phyloP scores from a whole-genome alignment of 169 alveolate species.

The Eimeria brunetti region DNA sequence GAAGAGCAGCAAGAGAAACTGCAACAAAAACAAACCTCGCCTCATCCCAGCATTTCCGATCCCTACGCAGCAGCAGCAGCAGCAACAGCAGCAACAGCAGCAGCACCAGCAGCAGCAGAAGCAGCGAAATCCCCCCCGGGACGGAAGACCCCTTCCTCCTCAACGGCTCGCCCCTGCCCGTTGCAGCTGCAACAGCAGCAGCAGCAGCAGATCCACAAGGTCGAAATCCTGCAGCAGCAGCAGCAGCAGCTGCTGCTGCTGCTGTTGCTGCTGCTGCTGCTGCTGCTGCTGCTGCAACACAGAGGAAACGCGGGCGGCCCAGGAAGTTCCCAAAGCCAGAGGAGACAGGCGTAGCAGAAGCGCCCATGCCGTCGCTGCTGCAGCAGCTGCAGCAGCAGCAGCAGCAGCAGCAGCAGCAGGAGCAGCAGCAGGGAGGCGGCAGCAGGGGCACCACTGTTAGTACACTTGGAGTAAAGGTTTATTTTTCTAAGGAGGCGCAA shows the following conservation, averaged over 20 bases:
- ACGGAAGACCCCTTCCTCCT: background rate
- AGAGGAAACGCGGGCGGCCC: constrained; percentile 22
- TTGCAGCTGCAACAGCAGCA: background rate
- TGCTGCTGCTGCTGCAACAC: background rate
- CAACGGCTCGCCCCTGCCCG: constrained; percentile 10
- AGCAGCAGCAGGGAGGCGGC: background rate
- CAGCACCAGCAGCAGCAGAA: too few species aligned
- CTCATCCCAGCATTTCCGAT: background rate
- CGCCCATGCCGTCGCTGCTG: background rate
- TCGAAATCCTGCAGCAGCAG: too few species aligned
- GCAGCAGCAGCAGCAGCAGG: background rate
- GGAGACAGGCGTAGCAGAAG: background rate
- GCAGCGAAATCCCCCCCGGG: background rate
- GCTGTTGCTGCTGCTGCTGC: background rate
- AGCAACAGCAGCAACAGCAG: background rate
- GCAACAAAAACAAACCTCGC: too few species aligned
- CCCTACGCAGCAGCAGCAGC: background rate
- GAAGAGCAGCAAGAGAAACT: constrained; percentile 10
- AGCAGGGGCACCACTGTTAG: background rate
- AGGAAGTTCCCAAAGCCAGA: constrained; percentile 48
- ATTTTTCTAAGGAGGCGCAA: background rate
- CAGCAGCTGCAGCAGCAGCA: constrained; percentile 15
- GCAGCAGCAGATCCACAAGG: background rate
- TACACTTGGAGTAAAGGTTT: background rate
- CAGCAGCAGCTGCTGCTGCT: too few species aligned